These are phyloP conservation scores for Nitzschia putrida DNA, from an alignment of 108 stramenopile genomes.

Conservation along the genomic window DNA sequence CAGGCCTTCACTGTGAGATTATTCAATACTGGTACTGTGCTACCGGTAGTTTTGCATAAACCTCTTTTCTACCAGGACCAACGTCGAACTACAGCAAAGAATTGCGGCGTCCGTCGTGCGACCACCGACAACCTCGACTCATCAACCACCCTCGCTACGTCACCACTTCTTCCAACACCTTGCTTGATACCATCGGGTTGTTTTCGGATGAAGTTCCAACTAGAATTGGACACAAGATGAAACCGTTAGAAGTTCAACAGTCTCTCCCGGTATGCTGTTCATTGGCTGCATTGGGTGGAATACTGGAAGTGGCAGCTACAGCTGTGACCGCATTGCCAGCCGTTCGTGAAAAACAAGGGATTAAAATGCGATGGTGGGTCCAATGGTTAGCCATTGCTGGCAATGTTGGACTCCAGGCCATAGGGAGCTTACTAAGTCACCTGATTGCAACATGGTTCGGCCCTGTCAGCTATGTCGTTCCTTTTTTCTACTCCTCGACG, in stretches of 20 bases:
- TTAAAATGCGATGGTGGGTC: background rate
- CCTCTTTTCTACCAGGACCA: too few relatives aligned
- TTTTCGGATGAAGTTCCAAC: too few relatives aligned
- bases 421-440: slow-evolving; percentile 21
- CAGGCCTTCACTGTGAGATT: too few relatives aligned
- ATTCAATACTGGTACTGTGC: too few relatives aligned
- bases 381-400: slow-evolving; percentile 19
- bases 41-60: too few relatives aligned
- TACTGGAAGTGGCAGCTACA: slow-evolving; percentile 38
- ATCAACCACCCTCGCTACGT: too few relatives aligned
- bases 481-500: slow-evolving; percentile 29
- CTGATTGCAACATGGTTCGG: slow-evolving; percentile 49
- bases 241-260: slow-evolving; percentile 19
- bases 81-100: too few relatives aligned
- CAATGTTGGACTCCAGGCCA: slow-evolving; percentile 31
- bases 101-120: too few relatives aligned
- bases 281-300: slow-evolving; percentile 35
- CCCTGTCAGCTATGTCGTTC: slow-evolving; percentile 35
- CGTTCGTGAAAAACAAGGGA: slow-evolving; percentile 35
- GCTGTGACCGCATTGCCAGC: slow-evolving; percentile 38
- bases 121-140: too few relatives aligned
- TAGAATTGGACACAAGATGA: background rate
- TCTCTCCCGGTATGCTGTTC: slow-evolving; percentile 32
- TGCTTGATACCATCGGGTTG: too few relatives aligned
- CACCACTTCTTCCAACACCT: too few relatives aligned